These are phyloP conservation scores for Datura wrightii DNA, from an alignment of 257 asterid genomes.

Conservation along the genomic window DNA sequence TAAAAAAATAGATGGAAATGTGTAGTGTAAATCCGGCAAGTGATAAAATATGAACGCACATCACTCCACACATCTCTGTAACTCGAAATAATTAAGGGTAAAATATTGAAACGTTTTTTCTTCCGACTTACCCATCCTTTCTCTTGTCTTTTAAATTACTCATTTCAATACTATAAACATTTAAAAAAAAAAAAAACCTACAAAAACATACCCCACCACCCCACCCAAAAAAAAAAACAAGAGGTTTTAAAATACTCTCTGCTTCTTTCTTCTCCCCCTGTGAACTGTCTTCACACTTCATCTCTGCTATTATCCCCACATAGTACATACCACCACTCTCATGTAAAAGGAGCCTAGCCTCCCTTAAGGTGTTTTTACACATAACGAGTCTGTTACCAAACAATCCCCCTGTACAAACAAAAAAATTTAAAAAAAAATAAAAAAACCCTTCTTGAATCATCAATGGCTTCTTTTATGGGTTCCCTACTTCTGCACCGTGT, in stretches of 20 bases:
- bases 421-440: not conserved
- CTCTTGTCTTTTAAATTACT: too few relatives aligned
- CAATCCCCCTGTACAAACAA: not conserved
- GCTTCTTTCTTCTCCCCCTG: not conserved
- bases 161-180: not conserved
- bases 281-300: not conserved
- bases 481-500: conserved; percentile 15
- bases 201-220: not conserved
- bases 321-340: not conserved
- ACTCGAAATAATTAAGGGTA: not conserved
- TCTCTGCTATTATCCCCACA: not conserved
- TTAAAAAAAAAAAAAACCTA: not conserved
- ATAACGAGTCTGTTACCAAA: not conserved
- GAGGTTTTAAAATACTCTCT: not conserved
- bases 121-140: not conserved
- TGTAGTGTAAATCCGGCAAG: not conserved
- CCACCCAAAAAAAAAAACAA: not conserved
- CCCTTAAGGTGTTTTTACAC: not conserved
- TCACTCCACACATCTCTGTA: conserved; percentile 44
- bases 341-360: not conserved
- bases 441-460: not conserved
- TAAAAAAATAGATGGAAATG: too few relatives aligned
- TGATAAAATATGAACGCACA: conserved; percentile 36
- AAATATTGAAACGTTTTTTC: not conserved
- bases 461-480: conserved; percentile 39